Conservation (phyloP, 2,329 filamentous ascomycete genomes). For the Claviceps sp. region DNA sequence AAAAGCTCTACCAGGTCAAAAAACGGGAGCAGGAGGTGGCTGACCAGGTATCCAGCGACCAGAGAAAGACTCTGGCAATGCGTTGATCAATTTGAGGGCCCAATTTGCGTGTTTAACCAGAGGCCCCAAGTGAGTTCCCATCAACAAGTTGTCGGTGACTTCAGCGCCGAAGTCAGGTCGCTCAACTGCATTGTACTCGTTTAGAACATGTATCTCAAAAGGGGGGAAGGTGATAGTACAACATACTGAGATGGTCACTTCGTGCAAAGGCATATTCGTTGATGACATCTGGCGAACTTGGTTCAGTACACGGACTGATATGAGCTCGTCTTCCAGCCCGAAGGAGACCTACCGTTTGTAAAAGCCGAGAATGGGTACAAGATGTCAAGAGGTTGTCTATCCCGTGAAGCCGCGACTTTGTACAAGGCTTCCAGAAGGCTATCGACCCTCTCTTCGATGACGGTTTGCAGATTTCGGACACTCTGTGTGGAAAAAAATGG, state of each 20-base stretch:
- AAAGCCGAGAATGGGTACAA: slow-evolving; percentile 26
- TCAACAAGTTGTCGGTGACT: slow-evolving; percentile 22
- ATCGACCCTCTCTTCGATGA: slow-evolving; percentile 23
- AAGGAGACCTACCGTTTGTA: slow-evolving; percentile 18
- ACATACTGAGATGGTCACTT: slow-evolving; percentile 18
- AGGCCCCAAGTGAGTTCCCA: slow-evolving; percentile 24
- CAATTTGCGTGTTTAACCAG: slow-evolving; percentile 23
- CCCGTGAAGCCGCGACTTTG: slow-evolving; percentile 14
- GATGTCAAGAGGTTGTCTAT: slow-evolving; percentile 18
- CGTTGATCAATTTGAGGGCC: slow-evolving; percentile 21
- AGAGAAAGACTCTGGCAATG: slow-evolving; percentile 22
- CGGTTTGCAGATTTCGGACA: slow-evolving; percentile 23
- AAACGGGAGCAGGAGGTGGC: slow-evolving; percentile 4
- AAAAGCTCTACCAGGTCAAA: not conserved
- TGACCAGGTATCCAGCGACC: slow-evolving; percentile 20
- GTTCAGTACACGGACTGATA: not conserved
- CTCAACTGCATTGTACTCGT: slow-evolving; percentile 14
- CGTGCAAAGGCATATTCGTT: slow-evolving; percentile 27
- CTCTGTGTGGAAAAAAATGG: slow-evolving; percentile 25
- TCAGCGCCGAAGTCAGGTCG: slow-evolving; percentile 21
- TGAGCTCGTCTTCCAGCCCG: not conserved
- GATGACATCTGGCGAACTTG: slow-evolving; percentile 20
- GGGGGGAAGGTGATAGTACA: not conserved
- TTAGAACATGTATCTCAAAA: not conserved
- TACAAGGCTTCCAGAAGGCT: slow-evolving; percentile 19